Percentiles rank a stretch among this genome's conserved stretches.
These are phyloP conservation scores for Mrakia frigida DNA, from an alignment of 768 basidiomycete species.

Conservation along the genomic window DNA sequence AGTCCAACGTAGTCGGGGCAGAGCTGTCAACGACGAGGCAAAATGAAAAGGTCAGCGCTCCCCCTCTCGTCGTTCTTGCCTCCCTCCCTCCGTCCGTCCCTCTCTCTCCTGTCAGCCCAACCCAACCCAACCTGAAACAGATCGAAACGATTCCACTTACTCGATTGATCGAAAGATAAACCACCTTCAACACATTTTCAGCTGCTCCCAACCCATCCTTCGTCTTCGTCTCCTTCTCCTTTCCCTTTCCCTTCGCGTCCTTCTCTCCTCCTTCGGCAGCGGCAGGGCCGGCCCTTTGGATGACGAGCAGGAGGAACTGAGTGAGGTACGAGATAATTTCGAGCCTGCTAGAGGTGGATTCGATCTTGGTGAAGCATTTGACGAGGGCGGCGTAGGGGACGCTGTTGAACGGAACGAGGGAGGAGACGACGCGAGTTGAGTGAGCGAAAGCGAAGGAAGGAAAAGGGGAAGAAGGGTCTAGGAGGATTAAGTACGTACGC, in stretches of 20 bases:
- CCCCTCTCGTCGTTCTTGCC: not conserved
- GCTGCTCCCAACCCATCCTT: slow-evolving; percentile 44
- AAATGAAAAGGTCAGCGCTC: not conserved
- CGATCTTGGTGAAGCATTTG: slow-evolving; percentile 80
- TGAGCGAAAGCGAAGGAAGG: not conserved
- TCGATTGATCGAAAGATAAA: slow-evolving; percentile 95
- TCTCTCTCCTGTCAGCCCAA: not conserved
- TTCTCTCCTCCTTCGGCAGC: not conserved
- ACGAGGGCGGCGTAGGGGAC: slow-evolving; percentile 92
- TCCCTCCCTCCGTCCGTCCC: not conserved
- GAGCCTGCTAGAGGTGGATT: slow-evolving; percentile 87
- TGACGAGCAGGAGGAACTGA: slow-evolving; percentile 80
- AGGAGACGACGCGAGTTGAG: not conserved
- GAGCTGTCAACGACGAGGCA: slow-evolving; percentile 52
- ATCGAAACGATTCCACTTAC: slow-evolving; percentile 49
- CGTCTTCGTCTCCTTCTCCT: not conserved
- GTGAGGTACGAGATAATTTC: slow-evolving; percentile 88
- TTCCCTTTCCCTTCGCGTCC: not conserved
- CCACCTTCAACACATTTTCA: slow-evolving; percentile 72
- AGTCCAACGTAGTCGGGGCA: slow-evolving; percentile 92
- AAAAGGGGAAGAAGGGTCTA: not conserved
- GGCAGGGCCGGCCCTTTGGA: slow-evolving; percentile 62
- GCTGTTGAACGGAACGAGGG: slow-evolving; percentile 48
- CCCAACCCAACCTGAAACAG: not conserved
- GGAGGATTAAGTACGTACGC: too few species aligned